Percentiles rank a stretch among this genome's conserved stretches.
Evolutionary conservation across 208 protist genomes (phyloP).

Genomic region (Trypanosoma brucei): DNA sequence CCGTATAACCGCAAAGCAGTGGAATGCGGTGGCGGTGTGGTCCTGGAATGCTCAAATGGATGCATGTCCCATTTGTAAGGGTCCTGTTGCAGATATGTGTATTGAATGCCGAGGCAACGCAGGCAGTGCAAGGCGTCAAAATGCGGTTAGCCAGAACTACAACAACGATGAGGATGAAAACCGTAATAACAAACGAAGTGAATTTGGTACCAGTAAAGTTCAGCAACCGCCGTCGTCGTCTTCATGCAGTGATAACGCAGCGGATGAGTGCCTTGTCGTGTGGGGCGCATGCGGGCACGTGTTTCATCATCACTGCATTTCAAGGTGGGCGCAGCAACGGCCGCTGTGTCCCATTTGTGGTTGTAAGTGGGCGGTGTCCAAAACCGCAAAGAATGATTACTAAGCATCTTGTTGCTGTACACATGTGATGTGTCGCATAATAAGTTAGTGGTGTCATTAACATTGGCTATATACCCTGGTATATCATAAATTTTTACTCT

Average conservation of each 20-base stretch:
- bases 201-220: not conserved
- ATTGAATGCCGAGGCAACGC: conserved; percentile 87
- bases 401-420: not conserved
- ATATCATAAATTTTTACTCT: too few relatives aligned
- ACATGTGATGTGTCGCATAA: too few relatives aligned
- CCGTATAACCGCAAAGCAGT: conserved; percentile 85
- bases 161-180: not conserved
- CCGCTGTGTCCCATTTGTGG: conserved; percentile 97
- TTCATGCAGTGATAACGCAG: not conserved
- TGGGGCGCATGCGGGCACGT: conserved; percentile 98
- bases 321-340: conserved; percentile 96
- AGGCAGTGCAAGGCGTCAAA: not conserved
- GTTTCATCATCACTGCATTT: conserved; percentile 99
- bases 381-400: conserved; percentile 16
- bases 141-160: not conserved
- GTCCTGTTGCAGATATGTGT: conserved; percentile 94
- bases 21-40: conserved; percentile 96
- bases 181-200: not conserved
- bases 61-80: conserved; percentile 97
- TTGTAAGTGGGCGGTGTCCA: conserved; percentile 87
- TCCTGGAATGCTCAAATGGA: conserved; percentile 94
- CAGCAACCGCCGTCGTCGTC: not conserved
- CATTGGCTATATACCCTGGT: too few relatives aligned
- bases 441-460: too few relatives aligned
- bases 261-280: conserved; percentile 90